Evolutionary conservation across 352 stramenopile species (phyloP), one percentile per base, ranked within the genome.

Genomic region (Phytophthora macrochlamydospora): DNA sequence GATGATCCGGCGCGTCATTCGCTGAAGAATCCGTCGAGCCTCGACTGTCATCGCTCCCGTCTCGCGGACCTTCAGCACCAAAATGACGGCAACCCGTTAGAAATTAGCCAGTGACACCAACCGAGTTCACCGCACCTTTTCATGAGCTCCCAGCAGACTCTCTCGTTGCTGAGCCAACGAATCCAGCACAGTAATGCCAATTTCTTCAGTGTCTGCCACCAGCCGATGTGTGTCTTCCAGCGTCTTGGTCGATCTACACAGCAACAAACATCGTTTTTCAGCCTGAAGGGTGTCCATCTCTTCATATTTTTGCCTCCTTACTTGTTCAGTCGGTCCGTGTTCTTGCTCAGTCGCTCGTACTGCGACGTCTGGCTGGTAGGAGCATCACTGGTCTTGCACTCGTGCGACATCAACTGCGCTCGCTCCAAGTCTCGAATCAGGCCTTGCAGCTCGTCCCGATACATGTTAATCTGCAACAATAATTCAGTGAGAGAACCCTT

Each of bases 1-100:
- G 64, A 93, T 75, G 49, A 91, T 80, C 40, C 86, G 86, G 3
- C 85, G 84, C 44, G 80, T 84, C 86, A 94, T 92, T 31, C 81
- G 82, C 71, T 91, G 77, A 43, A 94, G 50, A 32, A 94, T 78
- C 31, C 83, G 82, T 3, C 83, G 66, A 32, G 84, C 84, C 51
- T 94, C 86, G 33, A 67, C 78, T 29, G 82, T 91, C 62, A 84
- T 78, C 7, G 84, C 84, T 7, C 82, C 75, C n/a, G 86, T 93
- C 59, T 91, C 86, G 33, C 82, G 83, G 3, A 93, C 84, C 84
- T 92, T 38, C 4, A 2, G 49, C 50, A 33, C 4, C 54, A 6
- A 58, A 24, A 24, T 24, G 18, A 24, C 18, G 18, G 18, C 18
- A 24, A 24, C 7, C 32, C 8, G 31, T 69, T 1, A 71, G 53